Evolutionary conservation across 768 basidiomycete species (phyloP).

Genomic region (Mycena kentingensis): DNA sequence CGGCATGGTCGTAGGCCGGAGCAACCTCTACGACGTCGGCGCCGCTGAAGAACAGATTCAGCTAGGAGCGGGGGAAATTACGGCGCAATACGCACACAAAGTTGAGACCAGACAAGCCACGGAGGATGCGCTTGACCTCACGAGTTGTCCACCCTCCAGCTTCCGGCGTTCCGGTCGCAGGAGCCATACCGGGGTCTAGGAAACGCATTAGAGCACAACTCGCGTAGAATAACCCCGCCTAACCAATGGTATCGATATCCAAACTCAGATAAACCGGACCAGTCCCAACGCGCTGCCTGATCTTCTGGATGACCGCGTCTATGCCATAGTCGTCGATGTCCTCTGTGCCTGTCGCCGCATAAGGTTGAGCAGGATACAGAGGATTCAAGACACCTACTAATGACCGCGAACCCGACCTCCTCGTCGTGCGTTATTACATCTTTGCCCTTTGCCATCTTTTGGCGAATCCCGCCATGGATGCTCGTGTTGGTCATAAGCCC

Average conservation of each 20-base stretch:
- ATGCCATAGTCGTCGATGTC: slow-evolving; percentile 68
- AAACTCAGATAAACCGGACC: slow-evolving; percentile 64
- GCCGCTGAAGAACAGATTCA: no score
- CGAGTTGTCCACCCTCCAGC: slow-evolving; percentile 67
- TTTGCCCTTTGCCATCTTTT: slow-evolving; percentile 51
- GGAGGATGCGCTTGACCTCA: slow-evolving; percentile 62
- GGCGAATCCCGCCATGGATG: slow-evolving; percentile 71
- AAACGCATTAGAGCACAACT: neutral
- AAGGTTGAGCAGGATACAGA: no score
- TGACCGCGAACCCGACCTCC: slow-evolving; percentile 58
- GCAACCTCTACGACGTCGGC: slow-evolving; percentile 42
- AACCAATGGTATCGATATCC: slow-evolving; percentile 64
- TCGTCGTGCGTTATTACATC: slow-evolving; percentile 53
- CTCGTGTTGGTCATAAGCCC: slow-evolving; percentile 58
- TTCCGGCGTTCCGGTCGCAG: slow-evolving; percentile 41
- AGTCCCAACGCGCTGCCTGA: slow-evolving; percentile 57
- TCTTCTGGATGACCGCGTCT: slow-evolving; percentile 52
- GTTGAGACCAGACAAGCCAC: slow-evolving; percentile 61
- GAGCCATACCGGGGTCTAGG: slow-evolving; percentile 61
- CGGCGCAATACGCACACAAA: slow-evolving; percentile 50
- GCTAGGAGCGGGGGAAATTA: no score
- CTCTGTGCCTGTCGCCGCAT: no score
- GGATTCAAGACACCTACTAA: no score
- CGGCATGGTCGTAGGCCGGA: slow-evolving; percentile 52
- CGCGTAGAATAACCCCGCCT: neutral